Conservation (phyloP, 257 asterid genomes). For the Osmanthus fragrans region DNA sequence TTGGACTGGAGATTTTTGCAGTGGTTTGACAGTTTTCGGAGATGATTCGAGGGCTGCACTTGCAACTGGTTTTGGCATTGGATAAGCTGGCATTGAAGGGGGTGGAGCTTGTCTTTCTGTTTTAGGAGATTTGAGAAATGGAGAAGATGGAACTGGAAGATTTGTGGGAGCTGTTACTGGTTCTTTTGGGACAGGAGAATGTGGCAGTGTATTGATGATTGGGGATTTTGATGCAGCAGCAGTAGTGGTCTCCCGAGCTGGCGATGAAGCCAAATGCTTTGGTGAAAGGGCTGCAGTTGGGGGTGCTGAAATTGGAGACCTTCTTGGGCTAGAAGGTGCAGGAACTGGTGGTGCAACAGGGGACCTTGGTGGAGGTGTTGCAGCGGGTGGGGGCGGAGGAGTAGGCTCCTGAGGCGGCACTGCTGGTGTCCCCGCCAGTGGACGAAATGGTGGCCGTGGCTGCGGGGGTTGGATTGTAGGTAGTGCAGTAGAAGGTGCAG, state of each 20-base stretch:
- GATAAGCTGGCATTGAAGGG: constrained; percentile 29
- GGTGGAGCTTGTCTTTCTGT: constrained; percentile 15
- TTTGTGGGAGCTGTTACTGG: constrained; percentile 2
- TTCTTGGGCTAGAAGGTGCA: constrained; percentile 14
- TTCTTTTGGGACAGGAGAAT: constrained; percentile 21
- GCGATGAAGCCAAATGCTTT: neutral
- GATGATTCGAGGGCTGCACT: constrained; percentile 21
- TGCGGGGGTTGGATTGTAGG: neutral
- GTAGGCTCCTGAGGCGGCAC: neutral
- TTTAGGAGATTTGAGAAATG: constrained; percentile 23
- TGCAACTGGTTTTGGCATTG: constrained; percentile 24
- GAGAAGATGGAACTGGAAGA: neutral
- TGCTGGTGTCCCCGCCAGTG: neutral
- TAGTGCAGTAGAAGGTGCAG: neutral
- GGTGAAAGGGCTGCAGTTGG: constrained; percentile 9
- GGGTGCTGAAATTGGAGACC: constrained; percentile 12
- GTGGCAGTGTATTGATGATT: neutral
- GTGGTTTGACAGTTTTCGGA: constrained; percentile 39
- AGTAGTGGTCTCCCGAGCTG: neutral
- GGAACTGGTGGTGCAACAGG: constrained; percentile 23
- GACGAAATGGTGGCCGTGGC: neutral
- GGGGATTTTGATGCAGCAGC: constrained; percentile 13
- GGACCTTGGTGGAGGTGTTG: constrained; percentile 3
- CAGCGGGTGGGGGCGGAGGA: constrained; percentile 1
- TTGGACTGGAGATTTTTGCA: constrained; percentile 34